Base-by-base conservation (phyloP, 768 basidiomycete species). In the Pleurotus citrinopileatus region DNA sequence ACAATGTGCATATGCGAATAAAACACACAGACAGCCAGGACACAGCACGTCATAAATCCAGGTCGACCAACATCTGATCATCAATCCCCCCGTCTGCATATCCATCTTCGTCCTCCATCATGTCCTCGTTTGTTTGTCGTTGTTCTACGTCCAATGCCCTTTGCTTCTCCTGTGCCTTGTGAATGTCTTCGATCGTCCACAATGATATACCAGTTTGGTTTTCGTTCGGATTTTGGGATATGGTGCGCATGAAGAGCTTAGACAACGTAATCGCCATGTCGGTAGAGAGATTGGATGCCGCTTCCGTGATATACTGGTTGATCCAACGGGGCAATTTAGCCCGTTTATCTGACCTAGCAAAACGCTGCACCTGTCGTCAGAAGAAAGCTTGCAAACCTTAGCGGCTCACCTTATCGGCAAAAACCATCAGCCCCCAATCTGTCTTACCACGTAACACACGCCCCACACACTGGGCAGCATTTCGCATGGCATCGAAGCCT, bases 391-490 rank as follows among this genome's bases (percentile, higher is more conserved):
- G 10, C 3, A 46, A 37, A 54, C 47, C 2, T 36, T 37, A 28
- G 8, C 10, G n/a, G 60, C 66, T 42, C 27, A 94, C 97, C 83
- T 96, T 97, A 71, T 99, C 97, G 0, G 97, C 97, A 67, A 99
- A 99, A 9, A 98, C 86, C 97, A 99, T 99, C 63, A 99, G 70
- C 28, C 97, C 97, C 92, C 97, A 99, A 70, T 99, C 97, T 3
- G 97, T 98, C 76, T 99, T 99, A 59, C 97, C 97, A 47, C 97
- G 86, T 67, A 99, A 70, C 23, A 96, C 97, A 60, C 97, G 94
- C 22, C 97, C 97, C 6, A 99, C 96, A 68, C 97, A 99, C 65
- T 99, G 97, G 12, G 97, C 97, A 6, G 97, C 97, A 64, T 97
- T 98, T 53, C 97, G 86, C 93, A 99, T 98, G 10, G 97, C 97